Evolutionary conservation across 2,329 filamentous ascomycete genomes (phyloP).

Genomic region (Penicillium sp.): DNA sequence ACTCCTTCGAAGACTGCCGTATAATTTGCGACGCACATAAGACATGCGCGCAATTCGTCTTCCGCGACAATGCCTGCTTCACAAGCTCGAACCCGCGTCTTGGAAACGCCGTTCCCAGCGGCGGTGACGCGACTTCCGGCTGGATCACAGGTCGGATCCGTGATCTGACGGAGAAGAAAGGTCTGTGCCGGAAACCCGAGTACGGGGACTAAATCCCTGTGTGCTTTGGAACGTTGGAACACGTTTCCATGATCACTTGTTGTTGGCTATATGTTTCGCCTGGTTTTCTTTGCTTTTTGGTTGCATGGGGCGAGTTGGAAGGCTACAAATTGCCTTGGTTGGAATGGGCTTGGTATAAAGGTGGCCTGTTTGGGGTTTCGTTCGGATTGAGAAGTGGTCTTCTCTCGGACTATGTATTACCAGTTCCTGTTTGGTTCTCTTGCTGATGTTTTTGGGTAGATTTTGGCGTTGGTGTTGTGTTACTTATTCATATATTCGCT

Average conservation of each 20-base stretch:
- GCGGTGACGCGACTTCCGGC: conserved; percentile 28
- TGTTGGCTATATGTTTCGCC: background rate
- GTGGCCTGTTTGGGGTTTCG: background rate
- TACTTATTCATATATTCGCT: background rate
- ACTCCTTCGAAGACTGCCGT: conserved; percentile 35
- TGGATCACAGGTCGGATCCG: conserved; percentile 35
- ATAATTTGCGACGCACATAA: conserved; percentile 27
- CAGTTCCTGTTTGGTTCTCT: background rate
- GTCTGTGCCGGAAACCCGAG: conserved; percentile 28
- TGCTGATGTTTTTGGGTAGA: background rate
- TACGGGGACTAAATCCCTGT: conserved; percentile 21
- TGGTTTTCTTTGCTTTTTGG: background rate
- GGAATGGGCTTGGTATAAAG: no score
- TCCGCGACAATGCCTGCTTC: conserved; percentile 32
- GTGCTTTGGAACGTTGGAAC: background rate
- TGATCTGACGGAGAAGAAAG: conserved; percentile 28
- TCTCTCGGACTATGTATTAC: background rate
- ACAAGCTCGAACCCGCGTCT: conserved; percentile 33
- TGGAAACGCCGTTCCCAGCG: conserved; percentile 21
- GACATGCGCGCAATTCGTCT: conserved; percentile 35
- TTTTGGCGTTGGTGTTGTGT: conserved; percentile 6
- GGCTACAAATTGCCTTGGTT: no score
- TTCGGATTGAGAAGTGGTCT: background rate
- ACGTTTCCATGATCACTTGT: background rate
- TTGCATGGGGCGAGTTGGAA: conserved; percentile 1